Conservation (phyloP, 305 asterid species). For the Plantago rigida region DNA sequence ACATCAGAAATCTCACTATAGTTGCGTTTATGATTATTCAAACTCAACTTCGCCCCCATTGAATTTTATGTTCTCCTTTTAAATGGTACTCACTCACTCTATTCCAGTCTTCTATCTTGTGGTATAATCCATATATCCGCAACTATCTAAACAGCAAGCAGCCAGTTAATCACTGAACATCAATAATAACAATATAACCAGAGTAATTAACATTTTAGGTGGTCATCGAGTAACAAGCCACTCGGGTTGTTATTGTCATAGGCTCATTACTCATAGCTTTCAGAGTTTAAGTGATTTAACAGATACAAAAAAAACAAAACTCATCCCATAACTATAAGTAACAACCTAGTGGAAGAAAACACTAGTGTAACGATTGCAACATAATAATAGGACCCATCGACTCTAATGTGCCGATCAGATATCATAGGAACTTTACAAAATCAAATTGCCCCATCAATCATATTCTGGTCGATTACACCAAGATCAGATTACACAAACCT, state of each 20-base stretch:
- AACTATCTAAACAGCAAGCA: slow-evolving; percentile 11
- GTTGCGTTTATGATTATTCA: slow-evolving; percentile 33
- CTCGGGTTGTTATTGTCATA: too few species aligned
- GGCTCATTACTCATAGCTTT: too few species aligned
- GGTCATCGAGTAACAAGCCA: too few species aligned
- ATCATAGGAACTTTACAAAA: background rate
- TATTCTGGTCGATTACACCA: background rate
- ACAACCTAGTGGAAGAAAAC: background rate
- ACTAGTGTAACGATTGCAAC: slow-evolving; percentile 13
- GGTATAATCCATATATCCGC: slow-evolving; percentile 16
- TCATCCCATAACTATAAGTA: background rate
- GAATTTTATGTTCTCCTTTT: slow-evolving; percentile 18
- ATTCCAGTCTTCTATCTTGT: slow-evolving; percentile 15
- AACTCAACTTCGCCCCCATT: slow-evolving; percentile 71
- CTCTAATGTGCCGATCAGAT: slow-evolving; percentile 3
- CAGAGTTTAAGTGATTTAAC: too few species aligned
- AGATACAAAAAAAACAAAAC: too few species aligned
- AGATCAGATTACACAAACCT: background rate
- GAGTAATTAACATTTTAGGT: too few species aligned
- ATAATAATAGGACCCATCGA: background rate
- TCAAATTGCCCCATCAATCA: slow-evolving; percentile 19
- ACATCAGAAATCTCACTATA: slow-evolving; percentile 33
- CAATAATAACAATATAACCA: background rate
- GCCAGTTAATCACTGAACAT: slow-evolving; percentile 14
- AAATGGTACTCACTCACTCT: slow-evolving; percentile 15